Base-by-base conservation (phyloP, 345 rosid species). In the Tarenaya hassleriana region DNA sequence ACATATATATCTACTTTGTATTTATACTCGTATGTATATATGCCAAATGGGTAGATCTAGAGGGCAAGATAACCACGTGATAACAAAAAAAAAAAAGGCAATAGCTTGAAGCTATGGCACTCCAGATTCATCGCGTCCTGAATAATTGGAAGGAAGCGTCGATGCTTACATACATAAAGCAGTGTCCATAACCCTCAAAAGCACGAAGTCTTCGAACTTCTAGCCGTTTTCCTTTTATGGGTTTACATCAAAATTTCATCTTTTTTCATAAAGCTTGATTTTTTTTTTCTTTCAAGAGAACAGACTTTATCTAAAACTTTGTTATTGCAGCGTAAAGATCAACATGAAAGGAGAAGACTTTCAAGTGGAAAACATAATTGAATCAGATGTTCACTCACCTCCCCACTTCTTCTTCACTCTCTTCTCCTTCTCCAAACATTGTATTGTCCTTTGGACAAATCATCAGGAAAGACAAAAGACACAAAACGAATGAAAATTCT, bases 71-170 rank as follows among this genome's bases (percentile, higher is more conserved):
- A n/a, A n/a, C n/a, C n/a, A n/a, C n/a, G n/a, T n/a, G n/a, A n/a
- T n/a, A n/a, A 33, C 9, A 10, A 10, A 47, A 31, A 40, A 37
- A 42, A 20, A 47, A 60, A 70, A 67, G 77, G 63, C 62, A 74
- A 68, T 77, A 78, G 74, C 65, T 77, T 70, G 71, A 69, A 73
- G 71, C 79, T 74, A 74, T 69, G n/a, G n/a, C n/a, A n/a, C n/a
- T n/a, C n/a, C n/a, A n/a, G n/a, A n/a, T n/a, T n/a, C n/a, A n/a
- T n/a, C n/a, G n/a, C n/a, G n/a, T n/a, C n/a, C n/a, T n/a, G n/a
- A n/a, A n/a, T n/a, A n/a, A n/a, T n/a, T n/a, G n/a, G n/a, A n/a
- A n/a, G n/a, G n/a, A n/a, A n/a, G n/a, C 27, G 34, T n/a, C n/a
- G n/a, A n/a, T n/a, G n/a, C n/a, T n/a, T n/a, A n/a, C 51, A 16